Percentiles rank a stretch among this genome's conserved stretches.
Conservation (phyloP, 2,329 filamentous ascomycete species). For the Colletotrichum nymphaeae region DNA sequence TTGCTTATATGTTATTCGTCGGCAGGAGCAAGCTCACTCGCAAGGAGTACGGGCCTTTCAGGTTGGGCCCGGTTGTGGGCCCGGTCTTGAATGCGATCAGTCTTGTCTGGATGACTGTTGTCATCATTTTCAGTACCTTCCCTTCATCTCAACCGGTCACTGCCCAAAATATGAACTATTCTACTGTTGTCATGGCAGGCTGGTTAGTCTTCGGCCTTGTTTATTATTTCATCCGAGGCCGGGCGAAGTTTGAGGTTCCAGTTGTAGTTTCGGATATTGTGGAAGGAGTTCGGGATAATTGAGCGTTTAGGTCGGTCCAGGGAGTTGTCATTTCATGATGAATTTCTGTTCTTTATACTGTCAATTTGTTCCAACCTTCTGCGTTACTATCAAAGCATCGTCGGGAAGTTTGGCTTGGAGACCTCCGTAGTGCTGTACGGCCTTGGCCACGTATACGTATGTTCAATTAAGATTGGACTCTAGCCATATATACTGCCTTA, state of each 20-base stretch:
- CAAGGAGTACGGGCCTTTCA: slow-evolving; percentile 40
- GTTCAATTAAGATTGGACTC: no score
- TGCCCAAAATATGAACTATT: slow-evolving; percentile 58
- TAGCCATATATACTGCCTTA: no score
- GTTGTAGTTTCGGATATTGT: slow-evolving; percentile 21
- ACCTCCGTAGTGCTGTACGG: no score
- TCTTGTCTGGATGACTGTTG: slow-evolving; percentile 55
- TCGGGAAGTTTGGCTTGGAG: no score
- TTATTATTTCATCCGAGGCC: slow-evolving; percentile 45
- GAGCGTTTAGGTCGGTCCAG: no score
- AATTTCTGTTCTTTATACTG: neutral
- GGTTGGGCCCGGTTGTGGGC: slow-evolving; percentile 47
- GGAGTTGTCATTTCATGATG: no score
- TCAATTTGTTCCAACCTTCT: neutral
- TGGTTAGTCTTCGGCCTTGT: slow-evolving; percentile 48
- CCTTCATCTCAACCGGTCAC: slow-evolving; percentile 53
- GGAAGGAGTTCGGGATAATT: neutral
- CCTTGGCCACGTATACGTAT: no score
- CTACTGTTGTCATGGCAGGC: slow-evolving; percentile 53
- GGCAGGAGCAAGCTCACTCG: slow-evolving; percentile 42
- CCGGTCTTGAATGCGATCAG: slow-evolving; percentile 51
- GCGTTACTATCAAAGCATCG: no score
- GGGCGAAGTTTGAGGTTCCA: slow-evolving; percentile 42
- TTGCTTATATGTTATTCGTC: slow-evolving; percentile 48
- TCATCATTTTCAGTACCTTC: slow-evolving; percentile 57